Percentiles rank a stretch among this genome's conserved stretches.
phyloP scores from a whole-genome alignment of 1,284 basidiomycete species.

The Ustilago vetiveriae region DNA sequence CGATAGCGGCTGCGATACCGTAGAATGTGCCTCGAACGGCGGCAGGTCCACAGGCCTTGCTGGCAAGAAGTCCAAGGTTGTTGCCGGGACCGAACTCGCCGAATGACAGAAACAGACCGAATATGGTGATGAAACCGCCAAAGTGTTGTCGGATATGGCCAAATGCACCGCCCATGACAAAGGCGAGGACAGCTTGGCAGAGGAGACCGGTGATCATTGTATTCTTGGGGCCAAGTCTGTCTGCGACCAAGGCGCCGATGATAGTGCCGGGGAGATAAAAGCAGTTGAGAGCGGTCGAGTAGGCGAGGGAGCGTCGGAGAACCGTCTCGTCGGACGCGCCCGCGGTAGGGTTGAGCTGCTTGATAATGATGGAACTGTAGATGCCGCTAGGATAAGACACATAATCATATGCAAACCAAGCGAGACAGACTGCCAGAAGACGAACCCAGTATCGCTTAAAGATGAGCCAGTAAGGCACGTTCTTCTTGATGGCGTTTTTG shows the following conservation, averaged over 20 bases:
- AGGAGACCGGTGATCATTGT: constrained; percentile 59
- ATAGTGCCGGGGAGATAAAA: constrained; percentile 75
- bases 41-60: constrained; percentile 53
- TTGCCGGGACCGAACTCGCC: constrained; percentile 76
- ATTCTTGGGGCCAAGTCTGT: constrained; percentile 62
- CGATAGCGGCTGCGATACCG: constrained; percentile 76
- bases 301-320: constrained; percentile 51
- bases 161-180: constrained; percentile 68
- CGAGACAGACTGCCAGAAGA: constrained; percentile 76
- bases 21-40: constrained; percentile 60
- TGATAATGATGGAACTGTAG: constrained; percentile 81
- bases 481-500: constrained; percentile 79
- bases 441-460: constrained; percentile 81
- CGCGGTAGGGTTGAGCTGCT: constrained; percentile 72
- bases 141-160: constrained; percentile 39
- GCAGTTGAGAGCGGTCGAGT: constrained; percentile 68
- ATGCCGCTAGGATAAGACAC: constrained; percentile 71
- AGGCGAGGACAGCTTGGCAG: constrained; percentile 70
- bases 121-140: constrained; percentile 75
- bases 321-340: constrained; percentile 25
- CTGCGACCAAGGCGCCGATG: constrained; percentile 79
- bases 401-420: constrained; percentile 71
- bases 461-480: constrained; percentile 81
- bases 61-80: constrained; percentile 59
- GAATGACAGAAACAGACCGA: constrained; percentile 87